Conservation (phyloP, 768 basidiomycete species). For the Tylopilus intermedius region DNA sequence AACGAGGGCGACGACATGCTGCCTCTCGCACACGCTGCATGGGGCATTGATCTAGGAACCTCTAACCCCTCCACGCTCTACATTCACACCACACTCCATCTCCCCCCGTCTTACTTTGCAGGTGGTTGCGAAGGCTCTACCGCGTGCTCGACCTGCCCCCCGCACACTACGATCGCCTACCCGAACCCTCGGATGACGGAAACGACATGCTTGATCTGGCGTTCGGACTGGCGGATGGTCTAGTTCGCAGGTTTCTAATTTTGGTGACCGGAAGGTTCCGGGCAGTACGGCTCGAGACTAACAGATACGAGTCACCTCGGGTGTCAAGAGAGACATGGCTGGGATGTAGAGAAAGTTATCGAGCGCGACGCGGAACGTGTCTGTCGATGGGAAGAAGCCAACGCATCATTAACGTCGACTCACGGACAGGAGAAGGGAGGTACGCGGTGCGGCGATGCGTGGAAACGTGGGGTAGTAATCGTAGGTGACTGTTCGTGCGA, state of each 20-base stretch:
- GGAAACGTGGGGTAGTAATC: background rate
- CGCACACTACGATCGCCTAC: constrained; percentile 75
- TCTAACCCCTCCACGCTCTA: background rate
- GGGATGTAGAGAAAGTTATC: constrained; percentile 81
- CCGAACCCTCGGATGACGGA: constrained; percentile 95
- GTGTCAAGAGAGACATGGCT: constrained; percentile 73
- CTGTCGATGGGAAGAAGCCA: constrained; percentile 75
- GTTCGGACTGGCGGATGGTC: constrained; percentile 80
- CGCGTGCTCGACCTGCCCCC: constrained; percentile 87
- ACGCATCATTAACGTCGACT: constrained; percentile 38
- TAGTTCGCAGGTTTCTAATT: too few species aligned
- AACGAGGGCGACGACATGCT: constrained; percentile 94
- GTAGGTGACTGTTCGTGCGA: constrained; percentile 47
- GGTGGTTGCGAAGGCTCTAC: constrained; percentile 96
- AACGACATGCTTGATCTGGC: constrained; percentile 99
- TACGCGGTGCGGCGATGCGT: constrained; percentile 27
- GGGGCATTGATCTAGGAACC: constrained; percentile 91
- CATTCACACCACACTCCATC: too few species aligned
- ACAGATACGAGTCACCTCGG: constrained; percentile 90
- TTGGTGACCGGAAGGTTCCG: too few species aligned
- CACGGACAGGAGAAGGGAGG: background rate
- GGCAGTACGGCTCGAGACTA: constrained; percentile 36
- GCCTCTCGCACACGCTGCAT: constrained; percentile 78
- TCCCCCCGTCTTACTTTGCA: constrained; percentile 25
- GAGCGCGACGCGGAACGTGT: constrained; percentile 93